Base-by-base conservation (phyloP, 2,329 filamentous ascomycete genomes). In the Neofusicoccum umdonicola region DNA sequence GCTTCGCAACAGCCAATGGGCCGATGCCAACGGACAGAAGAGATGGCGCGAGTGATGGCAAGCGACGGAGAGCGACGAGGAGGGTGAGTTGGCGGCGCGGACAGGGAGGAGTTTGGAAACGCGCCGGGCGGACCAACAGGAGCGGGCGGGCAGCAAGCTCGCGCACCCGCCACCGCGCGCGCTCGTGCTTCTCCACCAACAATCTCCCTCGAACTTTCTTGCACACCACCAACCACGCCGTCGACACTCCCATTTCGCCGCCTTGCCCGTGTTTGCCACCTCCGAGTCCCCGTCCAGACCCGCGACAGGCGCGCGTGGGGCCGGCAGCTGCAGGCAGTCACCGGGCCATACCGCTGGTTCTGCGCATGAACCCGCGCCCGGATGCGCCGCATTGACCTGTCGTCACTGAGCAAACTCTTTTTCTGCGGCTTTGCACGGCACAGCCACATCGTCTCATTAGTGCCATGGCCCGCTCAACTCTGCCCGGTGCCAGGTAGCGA, bases 101-200 rank as follows among this genome's bases (percentile, higher is more conserved):
- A 22, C 22, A 27, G 15, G 17, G 35, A 27, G 27, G 6, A 12
- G 37, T 42, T 34, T 45, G 22, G 13, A 31, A 42, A 35, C 31
- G 56, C 56, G 56, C 42, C 31, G 8, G 56, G 31, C 42, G 27
- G 41, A 11, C 56, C 56, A 60, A 60, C 56, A 31, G 42, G 56
- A 60, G n/a, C 15, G 15, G 27, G 39, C 54, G 54, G 39, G 13
- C 15, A 12, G 27, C 31, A 47, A 60, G 37, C 50, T 52, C 50
- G n/a, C 12, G 31, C 50, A 37, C 50, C 31, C 34, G 3, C 31
- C 50, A 19, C 50, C 50, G 6, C 9, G 17, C 19, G 45, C 45
- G 7, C 45, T 48, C 22, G 17, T 17, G 8, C 45, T 31, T 11
- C 45, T 48, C 45, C 42, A 37, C 50, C 50, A 17, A 8, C 42